These are phyloP conservation scores for Dioszegia aurantiaca DNA, from an alignment of 768 basidiomycete species.

Conservation along the genomic window DNA sequence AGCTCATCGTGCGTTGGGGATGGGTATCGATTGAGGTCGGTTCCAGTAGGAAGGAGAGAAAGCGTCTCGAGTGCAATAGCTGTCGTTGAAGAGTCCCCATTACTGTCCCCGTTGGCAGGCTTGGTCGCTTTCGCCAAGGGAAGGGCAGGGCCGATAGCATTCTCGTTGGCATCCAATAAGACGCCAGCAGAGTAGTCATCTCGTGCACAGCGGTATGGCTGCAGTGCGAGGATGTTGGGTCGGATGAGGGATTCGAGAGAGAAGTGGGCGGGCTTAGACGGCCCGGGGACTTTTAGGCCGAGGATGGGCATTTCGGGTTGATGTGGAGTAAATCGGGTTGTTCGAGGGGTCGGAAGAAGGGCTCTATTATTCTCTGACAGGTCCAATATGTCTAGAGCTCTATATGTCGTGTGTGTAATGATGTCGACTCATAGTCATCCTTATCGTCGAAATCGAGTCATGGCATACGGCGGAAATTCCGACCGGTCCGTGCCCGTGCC, in stretches of 20 bases:
- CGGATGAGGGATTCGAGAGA: constrained; percentile 77
- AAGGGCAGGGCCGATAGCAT: constrained; percentile 84
- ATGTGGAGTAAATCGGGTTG: no score
- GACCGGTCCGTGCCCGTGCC: neutral
- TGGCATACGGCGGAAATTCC: neutral
- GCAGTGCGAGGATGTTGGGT: constrained; percentile 87
- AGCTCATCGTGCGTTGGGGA: constrained; percentile 80
- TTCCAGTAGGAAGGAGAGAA: constrained; percentile 22
- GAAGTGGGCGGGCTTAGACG: constrained; percentile 71
- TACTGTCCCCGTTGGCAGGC: no score
- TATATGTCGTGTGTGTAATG: neutral
- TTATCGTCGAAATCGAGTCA: neutral
- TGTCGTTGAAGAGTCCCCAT: no score
- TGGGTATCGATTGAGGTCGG: constrained; percentile 81
- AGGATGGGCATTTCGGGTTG: constrained; percentile 48
- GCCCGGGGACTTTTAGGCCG: constrained; percentile 47
- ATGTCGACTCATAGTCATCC: neutral
- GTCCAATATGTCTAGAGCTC: no score
- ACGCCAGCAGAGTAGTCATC: constrained; percentile 92
- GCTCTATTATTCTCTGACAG: no score
- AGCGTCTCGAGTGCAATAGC: constrained; percentile 19
- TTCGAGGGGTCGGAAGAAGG: neutral
- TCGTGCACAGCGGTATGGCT: constrained; percentile 91
- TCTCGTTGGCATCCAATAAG: constrained; percentile 96
- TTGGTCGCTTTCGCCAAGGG: constrained; percentile 33